Percentiles rank a stretch among this genome's conserved stretches.
These are phyloP conservation scores for Fusarium staphyleae DNA, from an alignment of 2,329 filamentous ascomycete species.

Conservation along the genomic window DNA sequence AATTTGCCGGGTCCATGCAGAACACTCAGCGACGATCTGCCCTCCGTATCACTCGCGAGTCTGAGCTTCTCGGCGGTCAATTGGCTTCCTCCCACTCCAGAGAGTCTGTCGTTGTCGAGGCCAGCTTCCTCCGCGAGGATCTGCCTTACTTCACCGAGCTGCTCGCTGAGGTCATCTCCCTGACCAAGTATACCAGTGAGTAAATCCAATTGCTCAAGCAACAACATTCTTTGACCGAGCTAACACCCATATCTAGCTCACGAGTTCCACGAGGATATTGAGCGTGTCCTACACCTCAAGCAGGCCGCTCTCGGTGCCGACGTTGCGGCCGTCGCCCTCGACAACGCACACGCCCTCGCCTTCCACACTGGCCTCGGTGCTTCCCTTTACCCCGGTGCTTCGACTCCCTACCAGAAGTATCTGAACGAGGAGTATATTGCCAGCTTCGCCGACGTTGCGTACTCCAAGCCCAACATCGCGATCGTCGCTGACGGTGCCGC, in stretches of 20 bases:
- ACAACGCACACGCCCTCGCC: conserved; percentile 84
- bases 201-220: conserved; percentile 17
- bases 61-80: conserved; percentile 92
- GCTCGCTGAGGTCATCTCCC: conserved; percentile 85
- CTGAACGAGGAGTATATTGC: conserved; percentile 77
- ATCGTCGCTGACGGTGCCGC: conserved; percentile 89
- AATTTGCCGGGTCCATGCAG: conserved; percentile 60
- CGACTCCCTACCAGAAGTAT: conserved; percentile 79
- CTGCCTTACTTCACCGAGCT: conserved; percentile 98
- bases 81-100: conserved; percentile 87
- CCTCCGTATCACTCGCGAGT: conserved; percentile 91
- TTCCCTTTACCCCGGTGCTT: conserved; percentile 74
- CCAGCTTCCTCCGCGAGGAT: conserved; percentile 94
- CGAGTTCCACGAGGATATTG: conserved; percentile 89
- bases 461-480: conserved; percentile 89
- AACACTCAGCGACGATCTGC: conserved; percentile 89
- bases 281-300: conserved; percentile 76
- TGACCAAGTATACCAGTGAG: conserved; percentile 85
- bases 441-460: conserved; percentile 79
- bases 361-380: conserved; percentile 93
- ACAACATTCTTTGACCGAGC: conserved; percentile 3
- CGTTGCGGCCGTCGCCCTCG: conserved; percentile 73
- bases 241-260: conserved; percentile 64
- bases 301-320: conserved; percentile 75
- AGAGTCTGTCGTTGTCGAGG: conserved; percentile 90